Evolutionary conservation across 108 stramenopile species (phyloP), one percentile per base, ranked within the genome.

Genomic region (Cyclotella kingstonii): DNA sequence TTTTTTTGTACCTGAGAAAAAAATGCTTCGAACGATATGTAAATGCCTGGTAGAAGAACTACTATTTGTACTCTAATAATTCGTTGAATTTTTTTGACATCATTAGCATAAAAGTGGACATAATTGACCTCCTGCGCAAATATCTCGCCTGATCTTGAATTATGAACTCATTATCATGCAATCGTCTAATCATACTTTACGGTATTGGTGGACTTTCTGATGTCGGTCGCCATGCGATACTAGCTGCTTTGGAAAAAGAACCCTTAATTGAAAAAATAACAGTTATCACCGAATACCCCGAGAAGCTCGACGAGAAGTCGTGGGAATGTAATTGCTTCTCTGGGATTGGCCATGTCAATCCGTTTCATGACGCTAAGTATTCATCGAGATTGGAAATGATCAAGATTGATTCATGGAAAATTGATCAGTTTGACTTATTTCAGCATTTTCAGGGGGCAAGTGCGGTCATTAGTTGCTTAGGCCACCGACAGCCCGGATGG

Each of bases 401-500:
- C 14, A 66, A 65, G 25, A 65, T 68, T 42, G 57, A 68, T 44
- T 41, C 55, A 2, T 70, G 69, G 74, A 61, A 64, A 47, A 64
- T 35, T 11, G 58, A 69, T 8, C 68, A 63, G 18, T 28, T 36
- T 10, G 38, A 69, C 26, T 53, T 70, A 19, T 0, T 26, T 29
- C 36, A 48, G n/a, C 66, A 77, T 46, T 65, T 87, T 34, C 46
- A 63, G 38, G 84, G 64, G 2, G 87, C 72, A 18, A 71, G 56
- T 40, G 82, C 81, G 1, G 82, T 91, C 25, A 63, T 91, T 40
- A 79, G 81, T 22, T 80, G 87, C 65, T 64, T 91, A 10, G 90
- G 90, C 12, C 81, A 86, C 65, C 83, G 90, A 29, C 84, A 88
- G 53, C 74, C 81, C 0, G 71, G 72, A 40, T 61, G 70, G 44